A percentile compares a stretch with the other conserved stretches of the same genome.
Evolutionary conservation across 257 asterid species (phyloP).

Genomic region (Solanum sejunctum): DNA sequence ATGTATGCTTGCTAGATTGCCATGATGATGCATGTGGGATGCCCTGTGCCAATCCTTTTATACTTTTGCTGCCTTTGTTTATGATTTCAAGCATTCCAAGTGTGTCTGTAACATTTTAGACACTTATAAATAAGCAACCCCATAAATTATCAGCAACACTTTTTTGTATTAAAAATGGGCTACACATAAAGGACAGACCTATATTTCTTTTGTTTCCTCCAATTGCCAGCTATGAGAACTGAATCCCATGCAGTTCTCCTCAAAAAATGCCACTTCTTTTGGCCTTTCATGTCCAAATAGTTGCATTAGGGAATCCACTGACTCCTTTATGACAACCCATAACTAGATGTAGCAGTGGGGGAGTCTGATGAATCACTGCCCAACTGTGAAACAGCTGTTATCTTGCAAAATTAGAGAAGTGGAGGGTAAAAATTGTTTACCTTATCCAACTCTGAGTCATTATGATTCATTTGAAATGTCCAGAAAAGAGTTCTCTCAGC

Average conservation of each 20-base stretch:
- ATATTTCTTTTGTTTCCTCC: not conserved
- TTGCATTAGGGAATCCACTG: not conserved
- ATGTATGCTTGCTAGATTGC: not conserved
- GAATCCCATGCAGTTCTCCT: not conserved
- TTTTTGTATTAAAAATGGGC: not conserved
- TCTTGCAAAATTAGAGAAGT: not conserved
- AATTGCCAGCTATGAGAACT: not conserved
- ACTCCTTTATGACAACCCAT: not conserved
- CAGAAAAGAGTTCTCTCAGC: not conserved
- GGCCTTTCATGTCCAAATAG: not conserved
- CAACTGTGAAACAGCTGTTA: not conserved
- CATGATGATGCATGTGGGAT: not conserved
- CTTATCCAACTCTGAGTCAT: not conserved
- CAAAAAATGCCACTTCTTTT: not conserved
- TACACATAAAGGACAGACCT: not conserved
- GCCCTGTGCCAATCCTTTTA: not conserved
- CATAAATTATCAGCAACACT: not conserved
- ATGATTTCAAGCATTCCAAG: not conserved
- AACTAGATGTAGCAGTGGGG: not conserved
- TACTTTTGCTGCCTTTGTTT: not conserved
- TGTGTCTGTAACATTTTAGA: not conserved
- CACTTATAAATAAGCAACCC: not conserved
- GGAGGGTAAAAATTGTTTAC: not conserved
- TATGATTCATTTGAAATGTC: not conserved
- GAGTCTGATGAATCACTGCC: not conserved